Conservation (phyloP, 371 early-diverging fungal species). For the Mucor piriformis region DNA sequence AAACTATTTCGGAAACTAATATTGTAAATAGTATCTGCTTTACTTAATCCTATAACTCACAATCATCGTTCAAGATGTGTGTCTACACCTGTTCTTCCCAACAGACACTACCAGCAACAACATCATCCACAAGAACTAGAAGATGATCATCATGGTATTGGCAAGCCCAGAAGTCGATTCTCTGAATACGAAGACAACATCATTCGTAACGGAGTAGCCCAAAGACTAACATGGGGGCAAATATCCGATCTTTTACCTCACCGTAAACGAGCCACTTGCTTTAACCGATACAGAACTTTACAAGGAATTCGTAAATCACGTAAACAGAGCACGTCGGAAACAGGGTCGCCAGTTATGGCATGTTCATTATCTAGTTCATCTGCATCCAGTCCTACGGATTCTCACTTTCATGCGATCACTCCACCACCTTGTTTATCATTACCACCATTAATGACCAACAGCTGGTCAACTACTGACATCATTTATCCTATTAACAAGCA, state of each 20-base stretch:
- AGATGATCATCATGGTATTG: constrained; percentile 5
- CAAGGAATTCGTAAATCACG: constrained; percentile 55
- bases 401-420: constrained; percentile 9
- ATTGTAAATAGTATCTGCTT: constrained; percentile 20
- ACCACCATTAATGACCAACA: neutral
- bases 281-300: constrained; percentile 49
- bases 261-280: constrained; percentile 55
- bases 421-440: neutral
- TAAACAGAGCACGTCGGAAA: constrained; percentile 14
- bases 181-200: constrained; percentile 48
- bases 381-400: constrained; percentile 2
- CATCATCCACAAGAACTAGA: neutral
- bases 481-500: constrained; percentile 4
- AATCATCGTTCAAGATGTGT: constrained; percentile 19
- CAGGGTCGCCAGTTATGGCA: constrained; percentile 6
- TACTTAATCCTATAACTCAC: constrained; percentile 22
- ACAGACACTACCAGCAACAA: constrained; percentile 2
- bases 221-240: constrained; percentile 51
- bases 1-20: neutral
- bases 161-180: constrained; percentile 51
- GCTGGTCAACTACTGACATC: constrained; percentile 6
- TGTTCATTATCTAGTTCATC: constrained; percentile 5
- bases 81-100: constrained; percentile 15
- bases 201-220: constrained; percentile 50
- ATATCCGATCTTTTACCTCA: constrained; percentile 46